phyloP scores from a whole-genome alignment of 768 basidiomycete species.

The Neoboletus magnificus region DNA sequence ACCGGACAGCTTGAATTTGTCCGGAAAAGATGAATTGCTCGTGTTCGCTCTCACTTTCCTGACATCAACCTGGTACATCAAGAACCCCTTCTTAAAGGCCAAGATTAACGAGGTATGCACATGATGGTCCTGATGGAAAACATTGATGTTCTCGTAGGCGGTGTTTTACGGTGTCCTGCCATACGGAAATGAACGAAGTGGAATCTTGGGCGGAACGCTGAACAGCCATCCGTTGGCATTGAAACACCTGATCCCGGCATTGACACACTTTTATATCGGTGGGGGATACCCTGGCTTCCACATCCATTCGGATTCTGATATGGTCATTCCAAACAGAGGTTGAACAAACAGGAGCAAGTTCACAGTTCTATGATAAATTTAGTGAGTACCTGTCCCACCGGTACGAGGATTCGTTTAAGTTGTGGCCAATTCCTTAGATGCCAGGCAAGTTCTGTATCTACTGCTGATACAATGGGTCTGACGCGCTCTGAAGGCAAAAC shows the following conservation, averaged over 20 bases:
- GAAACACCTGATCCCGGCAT: conserved; percentile 82
- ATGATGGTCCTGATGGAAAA: background rate
- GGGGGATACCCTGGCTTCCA: conserved; percentile 18
- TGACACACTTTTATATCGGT: conserved; percentile 97
- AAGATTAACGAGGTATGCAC: conserved; percentile 85
- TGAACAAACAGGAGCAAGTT: conserved; percentile 95
- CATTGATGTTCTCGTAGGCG: conserved; percentile 42
- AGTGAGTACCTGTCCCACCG: conserved; percentile 48
- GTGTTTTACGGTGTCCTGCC: conserved; percentile 71
- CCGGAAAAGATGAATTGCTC: conserved; percentile 83
- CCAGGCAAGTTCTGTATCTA: conserved; percentile 38
- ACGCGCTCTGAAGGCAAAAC: conserved; percentile 58
- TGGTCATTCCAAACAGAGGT: conserved; percentile 59
- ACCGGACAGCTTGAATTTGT: conserved; percentile 78
- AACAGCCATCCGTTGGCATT: conserved; percentile 84
- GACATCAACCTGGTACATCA: conserved; percentile 94
- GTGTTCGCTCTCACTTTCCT: conserved; percentile 89
- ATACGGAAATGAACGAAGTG: conserved; percentile 61
- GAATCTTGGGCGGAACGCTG: conserved; percentile 77
- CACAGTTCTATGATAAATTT: conserved; percentile 98
- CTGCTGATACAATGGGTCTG: conserved; percentile 1
- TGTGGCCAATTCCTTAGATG: conserved; percentile 37
- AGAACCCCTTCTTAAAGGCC: conserved; percentile 96
- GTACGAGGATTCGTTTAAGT: conserved; percentile 5
- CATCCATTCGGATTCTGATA: background rate